Evolutionary conservation across 1,284 basidiomycete genomes (phyloP).

Genomic region (Meripilus lineatus): DNA sequence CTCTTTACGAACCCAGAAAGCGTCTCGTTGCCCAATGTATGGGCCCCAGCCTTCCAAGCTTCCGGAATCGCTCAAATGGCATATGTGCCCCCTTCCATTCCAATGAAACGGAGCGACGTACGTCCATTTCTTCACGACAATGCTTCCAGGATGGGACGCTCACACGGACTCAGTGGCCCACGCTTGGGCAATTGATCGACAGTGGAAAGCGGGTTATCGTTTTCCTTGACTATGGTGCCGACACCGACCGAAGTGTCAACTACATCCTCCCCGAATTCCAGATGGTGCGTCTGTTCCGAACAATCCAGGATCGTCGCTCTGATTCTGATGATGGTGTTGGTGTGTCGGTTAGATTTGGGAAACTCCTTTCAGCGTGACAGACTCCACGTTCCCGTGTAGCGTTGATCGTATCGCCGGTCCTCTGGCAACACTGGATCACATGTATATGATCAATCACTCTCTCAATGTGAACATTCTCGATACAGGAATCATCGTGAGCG

Average conservation of each 20-base stretch:
- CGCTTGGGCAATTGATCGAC: constrained; percentile 66
- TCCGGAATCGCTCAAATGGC: constrained; percentile 52
- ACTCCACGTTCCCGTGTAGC: constrained; percentile 62
- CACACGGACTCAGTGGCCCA: constrained; percentile 55
- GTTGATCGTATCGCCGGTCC: constrained; percentile 59
- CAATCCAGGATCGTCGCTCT: background rate
- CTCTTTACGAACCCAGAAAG: constrained; percentile 71
- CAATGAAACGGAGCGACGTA: constrained; percentile 40
- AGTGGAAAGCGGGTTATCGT: constrained; percentile 60
- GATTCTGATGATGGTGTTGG: background rate
- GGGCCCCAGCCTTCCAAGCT: constrained; percentile 53
- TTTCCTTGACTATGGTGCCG: constrained; percentile 62
- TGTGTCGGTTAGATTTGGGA: constrained; percentile 59
- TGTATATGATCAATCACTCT: constrained; percentile 56
- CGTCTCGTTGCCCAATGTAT: constrained; percentile 41
- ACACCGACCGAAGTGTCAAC: constrained; percentile 38
- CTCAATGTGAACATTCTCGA: constrained; percentile 37
- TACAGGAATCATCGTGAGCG: constrained; percentile 35
- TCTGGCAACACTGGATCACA: constrained; percentile 43
- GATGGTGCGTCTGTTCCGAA: constrained; percentile 50
- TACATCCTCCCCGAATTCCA: constrained; percentile 64
- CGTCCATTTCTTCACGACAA: constrained; percentile 1
- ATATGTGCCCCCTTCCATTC: constrained; percentile 54
- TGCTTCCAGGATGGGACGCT: too few species aligned
- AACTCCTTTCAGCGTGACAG: constrained; percentile 62